These are phyloP conservation scores for Xylaria sp. DNA, from an alignment of 2,329 filamentous ascomycete genomes.

Conservation along the genomic window DNA sequence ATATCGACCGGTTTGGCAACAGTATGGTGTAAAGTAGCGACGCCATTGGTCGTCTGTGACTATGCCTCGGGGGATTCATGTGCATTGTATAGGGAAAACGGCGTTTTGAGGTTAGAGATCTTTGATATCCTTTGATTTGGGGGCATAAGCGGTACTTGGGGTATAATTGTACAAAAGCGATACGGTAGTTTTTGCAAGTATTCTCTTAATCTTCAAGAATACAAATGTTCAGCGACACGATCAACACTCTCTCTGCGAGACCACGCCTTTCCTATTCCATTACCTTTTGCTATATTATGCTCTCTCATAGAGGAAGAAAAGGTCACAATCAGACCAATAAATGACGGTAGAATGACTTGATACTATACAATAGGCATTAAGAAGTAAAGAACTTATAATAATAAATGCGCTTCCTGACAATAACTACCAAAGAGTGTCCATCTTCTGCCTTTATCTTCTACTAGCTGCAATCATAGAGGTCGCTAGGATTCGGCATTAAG, in stretches of 20 bases:
- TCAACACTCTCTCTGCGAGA: not conserved
- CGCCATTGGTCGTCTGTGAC: not conserved
- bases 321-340: not conserved
- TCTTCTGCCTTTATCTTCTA: not conserved
- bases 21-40: constrained; percentile 31
- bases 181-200: constrained; percentile 1
- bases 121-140: constrained; percentile 40
- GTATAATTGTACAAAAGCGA: constrained; percentile 31
- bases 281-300: not conserved
- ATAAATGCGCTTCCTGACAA: not conserved
- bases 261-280: not conserved
- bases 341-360: not conserved
- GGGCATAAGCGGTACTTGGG: constrained; percentile 28
- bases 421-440: not conserved
- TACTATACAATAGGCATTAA: not conserved
- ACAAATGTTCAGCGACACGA: constrained; percentile 24
- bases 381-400: not conserved
- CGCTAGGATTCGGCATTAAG: not conserved
- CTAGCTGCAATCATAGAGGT: not conserved
- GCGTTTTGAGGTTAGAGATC: constrained; percentile 32
- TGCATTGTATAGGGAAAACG: constrained; percentile 26
- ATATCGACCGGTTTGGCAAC: constrained; percentile 59
- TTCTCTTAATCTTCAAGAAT: constrained; percentile 27
- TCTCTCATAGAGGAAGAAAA: not conserved
- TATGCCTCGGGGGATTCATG: constrained; percentile 12